Evolutionary conservation across 2,329 filamentous ascomycete genomes (phyloP).

Genomic region (Monosporascus sp.): DNA sequence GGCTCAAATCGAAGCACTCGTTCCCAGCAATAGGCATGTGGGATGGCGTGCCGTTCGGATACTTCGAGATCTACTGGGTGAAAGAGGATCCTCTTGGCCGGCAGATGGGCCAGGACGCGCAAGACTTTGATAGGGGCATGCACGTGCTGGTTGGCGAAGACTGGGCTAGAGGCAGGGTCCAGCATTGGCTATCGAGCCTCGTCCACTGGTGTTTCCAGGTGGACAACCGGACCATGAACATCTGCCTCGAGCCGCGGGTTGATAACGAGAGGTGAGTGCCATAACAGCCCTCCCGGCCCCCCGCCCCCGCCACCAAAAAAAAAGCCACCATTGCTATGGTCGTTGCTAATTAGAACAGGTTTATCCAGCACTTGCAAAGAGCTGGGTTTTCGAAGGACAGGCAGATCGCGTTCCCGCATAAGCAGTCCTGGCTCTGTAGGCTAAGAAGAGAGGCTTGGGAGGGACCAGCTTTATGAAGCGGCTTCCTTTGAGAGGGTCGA

Average conservation of each 20-base stretch:
- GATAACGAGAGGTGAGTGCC: constrained; percentile 79
- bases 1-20: constrained; percentile 64
- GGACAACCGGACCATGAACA: constrained; percentile 74
- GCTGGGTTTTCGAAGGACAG: constrained; percentile 81
- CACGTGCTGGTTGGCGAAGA: constrained; percentile 90
- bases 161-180: constrained; percentile 79
- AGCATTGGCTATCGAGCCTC: constrained; percentile 75
- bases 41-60: constrained; percentile 93
- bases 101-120: constrained; percentile 59
- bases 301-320: too few relatives aligned
- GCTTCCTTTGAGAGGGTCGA: too few relatives aligned
- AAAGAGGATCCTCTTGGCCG: constrained; percentile 80
- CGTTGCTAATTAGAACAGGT: constrained; percentile 36
- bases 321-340: background rate
- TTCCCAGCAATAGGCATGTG: constrained; percentile 92
- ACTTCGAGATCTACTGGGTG: constrained; percentile 98
- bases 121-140: constrained; percentile 81
- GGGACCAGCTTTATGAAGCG: constrained; percentile 49
- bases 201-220: constrained; percentile 80
- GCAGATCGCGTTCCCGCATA: constrained; percentile 84
- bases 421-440: constrained; percentile 82
- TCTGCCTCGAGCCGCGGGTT: constrained; percentile 83
- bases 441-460: constrained; percentile 77
- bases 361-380: constrained; percentile 64
- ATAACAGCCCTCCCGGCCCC: too few relatives aligned